A percentile compares a stretch with the other conserved stretches of the same genome.
phyloP scores from a whole-genome alignment of 768 basidiomycete genomes.

The Leucocoprinus leucothites region DNA sequence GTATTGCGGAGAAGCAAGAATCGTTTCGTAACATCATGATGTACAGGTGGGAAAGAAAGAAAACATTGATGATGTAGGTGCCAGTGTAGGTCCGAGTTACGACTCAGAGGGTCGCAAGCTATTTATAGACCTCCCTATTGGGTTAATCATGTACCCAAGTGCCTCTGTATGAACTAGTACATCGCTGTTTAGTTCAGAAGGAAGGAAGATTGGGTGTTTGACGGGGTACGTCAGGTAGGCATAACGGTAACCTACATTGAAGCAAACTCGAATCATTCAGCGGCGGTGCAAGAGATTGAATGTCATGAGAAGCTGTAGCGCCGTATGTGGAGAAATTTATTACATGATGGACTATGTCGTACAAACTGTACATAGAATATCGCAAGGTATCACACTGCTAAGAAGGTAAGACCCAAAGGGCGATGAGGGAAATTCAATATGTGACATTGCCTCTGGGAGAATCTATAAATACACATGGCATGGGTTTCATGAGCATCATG shows the following conservation, averaged over 20 bases:
- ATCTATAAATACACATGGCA: background rate
- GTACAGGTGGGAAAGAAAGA: too few relatives aligned
- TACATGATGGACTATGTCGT: background rate
- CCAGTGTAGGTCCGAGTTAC: background rate
- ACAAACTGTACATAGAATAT: background rate
- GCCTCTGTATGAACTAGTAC: too few relatives aligned
- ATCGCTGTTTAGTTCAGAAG: too few relatives aligned
- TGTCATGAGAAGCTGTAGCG: too few relatives aligned
- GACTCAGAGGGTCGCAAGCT: background rate
- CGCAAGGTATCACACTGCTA: background rate
- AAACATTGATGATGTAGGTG: background rate
- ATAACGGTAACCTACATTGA: too few relatives aligned
- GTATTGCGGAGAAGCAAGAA: background rate
- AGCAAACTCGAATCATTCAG: too few relatives aligned
- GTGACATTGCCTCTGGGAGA: slow-evolving; percentile 1
- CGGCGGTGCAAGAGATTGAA: too few relatives aligned
- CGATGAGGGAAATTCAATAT: too few relatives aligned
- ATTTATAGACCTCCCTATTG: background rate
- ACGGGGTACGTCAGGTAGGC: too few relatives aligned
- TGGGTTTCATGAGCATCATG: slow-evolving; percentile 12
- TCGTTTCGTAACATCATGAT: background rate
- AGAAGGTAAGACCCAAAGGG: background rate
- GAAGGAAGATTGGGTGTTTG: too few relatives aligned
- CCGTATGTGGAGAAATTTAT: background rate
- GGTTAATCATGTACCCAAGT: too few relatives aligned